These are phyloP conservation scores for Backusella parvicylindrica DNA, from an alignment of 192 early-diverging fungal genomes.

Conservation along the genomic window DNA sequence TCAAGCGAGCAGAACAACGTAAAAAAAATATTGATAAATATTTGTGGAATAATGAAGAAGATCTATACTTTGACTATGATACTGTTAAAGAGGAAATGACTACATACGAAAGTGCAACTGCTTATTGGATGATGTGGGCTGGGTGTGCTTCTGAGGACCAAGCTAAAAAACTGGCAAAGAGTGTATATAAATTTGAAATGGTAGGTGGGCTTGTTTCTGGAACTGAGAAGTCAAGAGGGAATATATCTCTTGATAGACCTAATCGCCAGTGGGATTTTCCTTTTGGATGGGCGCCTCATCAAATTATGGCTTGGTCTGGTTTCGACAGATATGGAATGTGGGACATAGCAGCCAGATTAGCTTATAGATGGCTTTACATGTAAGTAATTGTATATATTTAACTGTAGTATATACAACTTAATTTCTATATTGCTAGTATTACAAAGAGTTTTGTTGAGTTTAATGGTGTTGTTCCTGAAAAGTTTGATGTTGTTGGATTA, in stretches of 20 bases:
- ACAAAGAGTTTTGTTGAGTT: conserved; percentile 95
- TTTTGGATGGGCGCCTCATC: conserved; percentile 98
- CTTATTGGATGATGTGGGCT: conserved; percentile 93
- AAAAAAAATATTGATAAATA: conserved; percentile 71
- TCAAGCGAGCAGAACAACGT: conserved; percentile 57
- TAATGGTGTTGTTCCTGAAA: conserved; percentile 96
- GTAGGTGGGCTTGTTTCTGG: conserved; percentile 89
- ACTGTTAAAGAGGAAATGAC: conserved; percentile 59
- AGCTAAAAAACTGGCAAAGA: conserved; percentile 72
- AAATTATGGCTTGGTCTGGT: conserved; percentile 95
- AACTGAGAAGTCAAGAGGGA: conserved; percentile 86
- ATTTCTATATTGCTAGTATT: conserved; percentile 41
- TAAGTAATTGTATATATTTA: conserved; percentile 23
- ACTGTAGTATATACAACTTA: background rate
- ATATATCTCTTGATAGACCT: conserved; percentile 75
- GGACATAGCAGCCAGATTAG: conserved; percentile 68
- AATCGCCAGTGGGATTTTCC: conserved; percentile 96
- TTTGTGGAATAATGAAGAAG: conserved; percentile 78
- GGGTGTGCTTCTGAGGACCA: conserved; percentile 71
- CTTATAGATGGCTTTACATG: conserved; percentile 96
- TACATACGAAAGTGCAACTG: conserved; percentile 86
- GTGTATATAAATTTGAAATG: conserved; percentile 84
- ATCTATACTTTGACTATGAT: conserved; percentile 92
- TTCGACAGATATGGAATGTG: conserved; percentile 79
- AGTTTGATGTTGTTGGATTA: conserved; percentile 92